These are phyloP conservation scores for Cucurbita argyrosperma DNA, from an alignment of 306 rosid species.

Conservation along the genomic window DNA sequence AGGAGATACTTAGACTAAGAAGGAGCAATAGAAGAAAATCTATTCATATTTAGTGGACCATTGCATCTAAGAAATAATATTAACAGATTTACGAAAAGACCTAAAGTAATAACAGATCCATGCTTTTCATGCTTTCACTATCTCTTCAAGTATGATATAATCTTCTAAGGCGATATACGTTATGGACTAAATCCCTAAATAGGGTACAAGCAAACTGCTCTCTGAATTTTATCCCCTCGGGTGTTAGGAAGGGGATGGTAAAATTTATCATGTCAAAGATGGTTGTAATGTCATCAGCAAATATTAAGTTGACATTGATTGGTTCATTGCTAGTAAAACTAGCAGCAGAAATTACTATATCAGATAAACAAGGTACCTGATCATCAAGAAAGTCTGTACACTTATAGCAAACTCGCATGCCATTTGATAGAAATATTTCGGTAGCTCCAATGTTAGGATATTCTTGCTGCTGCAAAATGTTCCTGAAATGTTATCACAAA, in stretches of 20 bases:
- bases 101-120: not conserved
- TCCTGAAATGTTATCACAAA: slow-evolving; percentile 29
- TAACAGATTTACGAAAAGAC: not conserved
- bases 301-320: not conserved
- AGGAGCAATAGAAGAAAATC: not conserved
- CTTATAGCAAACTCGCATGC: slow-evolving; percentile 84
- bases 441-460: slow-evolving; percentile 72
- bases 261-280: not conserved
- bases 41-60: not conserved
- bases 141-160: not conserved
- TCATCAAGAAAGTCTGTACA: slow-evolving; percentile 85
- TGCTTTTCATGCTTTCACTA: not conserved
- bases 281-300: not conserved
- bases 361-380: slow-evolving; percentile 42
- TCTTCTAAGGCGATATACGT: not conserved
- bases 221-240: not conserved
- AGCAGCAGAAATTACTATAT: slow-evolving; percentile 10
- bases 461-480: slow-evolving; percentile 52
- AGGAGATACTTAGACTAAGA: not conserved
- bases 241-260: not conserved
- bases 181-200: not conserved
- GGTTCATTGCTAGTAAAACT: not conserved
- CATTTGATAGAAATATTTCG: slow-evolving; percentile 78
- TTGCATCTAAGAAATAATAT: not conserved
- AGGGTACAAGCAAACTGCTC: not conserved